phyloP scores from a whole-genome alignment of 768 basidiomycete genomes.

The Hericium erinaceus region DNA sequence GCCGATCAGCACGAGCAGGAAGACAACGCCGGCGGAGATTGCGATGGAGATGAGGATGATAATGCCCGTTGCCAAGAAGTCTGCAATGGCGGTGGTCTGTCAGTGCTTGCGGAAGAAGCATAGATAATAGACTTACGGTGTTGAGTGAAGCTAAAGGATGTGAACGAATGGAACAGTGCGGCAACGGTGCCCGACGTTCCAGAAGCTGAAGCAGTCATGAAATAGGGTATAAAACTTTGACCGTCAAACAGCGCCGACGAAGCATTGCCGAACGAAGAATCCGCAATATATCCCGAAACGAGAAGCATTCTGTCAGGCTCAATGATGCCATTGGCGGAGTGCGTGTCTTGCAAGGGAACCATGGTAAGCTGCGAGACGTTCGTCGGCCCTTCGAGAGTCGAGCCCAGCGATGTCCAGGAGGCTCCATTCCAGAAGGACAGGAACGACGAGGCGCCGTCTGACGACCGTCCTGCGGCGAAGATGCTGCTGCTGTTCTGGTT shows the following conservation, averaged over 20 bases:
- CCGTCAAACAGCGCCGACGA: conserved; percentile 89
- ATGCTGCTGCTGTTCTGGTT: conserved; percentile 71
- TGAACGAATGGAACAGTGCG: conserved; percentile 75
- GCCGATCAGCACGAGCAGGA: conserved; percentile 75
- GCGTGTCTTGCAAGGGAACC: conserved; percentile 81
- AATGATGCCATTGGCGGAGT: conserved; percentile 59
- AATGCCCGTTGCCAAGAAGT: conserved; percentile 83
- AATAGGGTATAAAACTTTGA: conserved; percentile 69
- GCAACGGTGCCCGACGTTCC: conserved; percentile 66
- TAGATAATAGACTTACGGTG: conserved; percentile 40
- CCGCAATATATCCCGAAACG: conserved; percentile 70
- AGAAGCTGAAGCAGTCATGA: conserved; percentile 53
- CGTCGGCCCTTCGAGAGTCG: conserved; percentile 44
- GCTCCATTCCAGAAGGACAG: conserved; percentile 79
- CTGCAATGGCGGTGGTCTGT: conserved; percentile 27
- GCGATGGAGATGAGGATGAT: conserved; percentile 97
- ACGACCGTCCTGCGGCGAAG: conserved; percentile 79
- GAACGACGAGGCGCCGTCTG: conserved; percentile 59
- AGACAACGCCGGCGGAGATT: conserved; percentile 89
- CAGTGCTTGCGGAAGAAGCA: conserved; percentile 7
- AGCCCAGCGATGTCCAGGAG: conserved; percentile 62
- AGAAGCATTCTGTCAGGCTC: conserved; percentile 84
- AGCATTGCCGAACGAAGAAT: conserved; percentile 64
- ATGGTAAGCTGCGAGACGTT: conserved; percentile 78
- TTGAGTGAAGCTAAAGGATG: conserved; percentile 66